Base-by-base conservation (phyloP, 495 filamentous ascomycete genomes). In the Penicillium coprophilum region DNA sequence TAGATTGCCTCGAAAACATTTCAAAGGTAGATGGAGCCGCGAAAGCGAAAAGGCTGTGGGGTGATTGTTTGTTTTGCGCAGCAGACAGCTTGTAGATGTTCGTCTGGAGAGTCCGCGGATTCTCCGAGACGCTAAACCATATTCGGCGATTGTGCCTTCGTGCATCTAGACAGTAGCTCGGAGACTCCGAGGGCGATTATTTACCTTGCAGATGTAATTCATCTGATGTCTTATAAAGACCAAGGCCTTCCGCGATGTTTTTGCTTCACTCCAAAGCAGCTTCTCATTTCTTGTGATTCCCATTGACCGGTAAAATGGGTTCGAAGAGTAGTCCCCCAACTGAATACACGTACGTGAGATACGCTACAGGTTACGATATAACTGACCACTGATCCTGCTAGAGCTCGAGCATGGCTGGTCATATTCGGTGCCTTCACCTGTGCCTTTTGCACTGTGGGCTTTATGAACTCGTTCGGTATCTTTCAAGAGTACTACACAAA, bases 401-500 rank as follows among this genome's bases (percentile, higher is more conserved):
- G 68, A 0, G 38, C 50, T 0, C 59, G 56, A 30, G 62, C 71
- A 55, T 68, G 67, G 44, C 38, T 69, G 1, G 65, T 56, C 3
- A 56, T 74, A 54, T 21, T 63, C 20, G 73, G 73, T 0, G 67
- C 71, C 7, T 69, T 57, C 8, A 49, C 62, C 0, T 58, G 60
- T n/a, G 7, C 65, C 0, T 86, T 87, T 65, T 80, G 74, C 51
- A 74, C 75, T 4, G 67, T 86, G 3, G 86, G 86, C 10, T 85
- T 84, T 65, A 54, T 82, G 43, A 87, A 87, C 69, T 76, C 83
- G 0, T 86, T 87, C 49, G 86, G 85, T 9, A 64, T 83, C 13
- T 89, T 87, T 57, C 69, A 85, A 57, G 71, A 80, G 17, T 86
- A 87, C 71, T 89, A 87, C 64, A 50, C 72, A n/a, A 58, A 60